Evolutionary conservation across 2,329 filamentous ascomycete genomes (phyloP), one percentile per base, ranked within the genome.

Genomic region (Anthostomella pinea): DNA sequence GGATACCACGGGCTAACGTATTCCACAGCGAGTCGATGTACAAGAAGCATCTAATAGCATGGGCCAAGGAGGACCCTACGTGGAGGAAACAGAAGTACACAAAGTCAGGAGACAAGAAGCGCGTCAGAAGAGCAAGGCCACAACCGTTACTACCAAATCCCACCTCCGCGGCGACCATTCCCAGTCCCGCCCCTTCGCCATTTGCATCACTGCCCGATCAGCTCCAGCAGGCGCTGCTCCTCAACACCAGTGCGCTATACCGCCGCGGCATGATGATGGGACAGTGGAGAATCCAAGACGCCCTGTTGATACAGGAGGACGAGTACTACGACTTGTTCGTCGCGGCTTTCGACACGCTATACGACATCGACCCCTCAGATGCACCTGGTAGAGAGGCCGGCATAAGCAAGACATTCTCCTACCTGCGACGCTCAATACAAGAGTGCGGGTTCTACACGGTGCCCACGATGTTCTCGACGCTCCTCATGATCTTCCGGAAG

Each of bases 31-130:
- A 35, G 16, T 35, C 32, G 10, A 35, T 35, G 32, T 35, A 35
- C 23, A 35, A 35, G 17, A 35, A 35, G 17, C 32, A 35, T 18
- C 32, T 35, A 3, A 23, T 27, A 14, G 17, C 23, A 8, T 35
- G 32, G 32, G 32, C 32, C 5, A 27, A 28, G 18, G 18, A 22
- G 11, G 32, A 35, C 16, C 32, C 24, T 5, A 35, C 32, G 3
- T 35, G 32, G 32, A 11, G 32, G 18, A 35, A 35, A 16, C 32
- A 35, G 24, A 27, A 28, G n/a, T 35, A 35, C 24, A 35, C 32
- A 15, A 35, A 35, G 32, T 35, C 32, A 2, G 20, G 10, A 15
- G 25, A 11, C 14, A n/a, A 26, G 17, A 35, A 35, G 24, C 23
- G 23, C n/a, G n/a, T n/a, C n/a, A n/a, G n/a, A n/a, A n/a, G n/a